Evolutionary conservation across 2,329 filamentous ascomycete species (phyloP).

Genomic region (Pseudophaeomoniella oleicola): DNA sequence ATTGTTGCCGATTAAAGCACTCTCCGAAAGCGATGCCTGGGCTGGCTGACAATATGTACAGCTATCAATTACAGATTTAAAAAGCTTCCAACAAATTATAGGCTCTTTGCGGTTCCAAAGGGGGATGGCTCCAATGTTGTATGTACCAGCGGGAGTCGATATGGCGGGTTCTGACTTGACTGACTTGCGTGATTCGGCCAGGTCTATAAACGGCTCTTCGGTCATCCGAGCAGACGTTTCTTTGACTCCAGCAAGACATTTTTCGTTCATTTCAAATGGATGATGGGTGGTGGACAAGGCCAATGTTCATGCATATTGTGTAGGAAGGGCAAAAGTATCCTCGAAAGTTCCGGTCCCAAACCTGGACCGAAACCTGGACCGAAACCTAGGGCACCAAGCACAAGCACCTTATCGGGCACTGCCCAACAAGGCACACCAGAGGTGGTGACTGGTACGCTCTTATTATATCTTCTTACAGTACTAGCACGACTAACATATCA

Average conservation of each 20-base stretch:
- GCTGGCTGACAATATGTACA: slow-evolving; percentile 7
- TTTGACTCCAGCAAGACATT: slow-evolving; percentile 42
- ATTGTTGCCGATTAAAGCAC: neutral
- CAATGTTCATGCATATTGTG: slow-evolving; percentile 39
- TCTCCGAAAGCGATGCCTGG: neutral
- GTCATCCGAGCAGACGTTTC: slow-evolving; percentile 34
- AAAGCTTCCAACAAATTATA: slow-evolving; percentile 39
- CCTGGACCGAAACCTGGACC: slow-evolving; percentile 2
- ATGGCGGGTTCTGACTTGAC: neutral
- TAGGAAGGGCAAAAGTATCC: slow-evolving; percentile 5
- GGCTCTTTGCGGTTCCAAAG: slow-evolving; percentile 34
- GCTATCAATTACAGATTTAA: slow-evolving; percentile 36
- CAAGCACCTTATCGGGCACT: neutral
- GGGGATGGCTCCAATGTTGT: slow-evolving; percentile 19
- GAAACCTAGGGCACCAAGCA: neutral
- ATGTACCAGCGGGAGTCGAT: slow-evolving; percentile 8
- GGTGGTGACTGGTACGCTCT: slow-evolving; percentile 4
- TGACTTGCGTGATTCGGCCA: slow-evolving; percentile 13
- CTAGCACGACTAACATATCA: neutral
- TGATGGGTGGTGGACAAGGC: slow-evolving; percentile 33
- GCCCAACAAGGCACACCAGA: slow-evolving; percentile 5
- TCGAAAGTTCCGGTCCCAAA: slow-evolving; percentile 1
- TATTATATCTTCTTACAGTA: neutral
- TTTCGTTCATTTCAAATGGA: slow-evolving; percentile 40
- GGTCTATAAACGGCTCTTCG: slow-evolving; percentile 41